Base-by-base conservation (phyloP, 1,139 yeast genomes). In the Diutina scorzettiae region DNA sequence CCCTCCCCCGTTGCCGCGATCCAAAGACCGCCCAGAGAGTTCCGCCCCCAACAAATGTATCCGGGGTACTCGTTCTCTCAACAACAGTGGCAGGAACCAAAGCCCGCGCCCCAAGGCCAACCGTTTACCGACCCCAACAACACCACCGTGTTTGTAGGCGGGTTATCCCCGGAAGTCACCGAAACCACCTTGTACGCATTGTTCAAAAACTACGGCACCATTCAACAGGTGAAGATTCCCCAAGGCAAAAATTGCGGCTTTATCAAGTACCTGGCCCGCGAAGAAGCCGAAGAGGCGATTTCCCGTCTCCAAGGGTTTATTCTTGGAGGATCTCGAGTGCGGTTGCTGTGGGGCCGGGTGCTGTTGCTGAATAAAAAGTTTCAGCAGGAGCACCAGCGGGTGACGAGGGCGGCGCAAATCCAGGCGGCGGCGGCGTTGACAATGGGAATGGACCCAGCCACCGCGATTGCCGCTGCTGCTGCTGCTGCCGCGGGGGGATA, bases 61-160 rank as follows among this genome's bases (percentile, higher is more conserved):
- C 16, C 16, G 18, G 21, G 24, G 17, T 34, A 34, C 20, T 7
- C 17, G 7, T 34, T 14, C n/a, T 23, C 30, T 6, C 23, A 27
- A 17, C 40, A 31, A 5, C 31, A 27, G 9, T 37, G 31, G 23
- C 16, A 16, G 24, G 40, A 37, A 17, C 24, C 40, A 5, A 27
- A 25, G 14, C 30, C 29, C 8, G n/a, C 19, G 17, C n/a, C 32
- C 12, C 40, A 25, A 12, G 31, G 30, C 4, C 40, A 27, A 24
- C 34, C 31, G 9, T 81, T 65, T 54, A 69, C 81, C 34, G 95
- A 86, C 54, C 87, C 89, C 17, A 78, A 73, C 55, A 87, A 86
- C 57, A 85, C 96, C 11, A 87, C 96, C 0, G 95, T 87, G n/a
- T 87, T 87, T 58, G 91, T 87, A 19, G 96, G 96, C 21, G 96